Evolutionary conservation across 2,329 filamentous ascomycete species (phyloP), one percentile per base, ranked within the genome.

Genomic region (Colletotrichum caudatum): DNA sequence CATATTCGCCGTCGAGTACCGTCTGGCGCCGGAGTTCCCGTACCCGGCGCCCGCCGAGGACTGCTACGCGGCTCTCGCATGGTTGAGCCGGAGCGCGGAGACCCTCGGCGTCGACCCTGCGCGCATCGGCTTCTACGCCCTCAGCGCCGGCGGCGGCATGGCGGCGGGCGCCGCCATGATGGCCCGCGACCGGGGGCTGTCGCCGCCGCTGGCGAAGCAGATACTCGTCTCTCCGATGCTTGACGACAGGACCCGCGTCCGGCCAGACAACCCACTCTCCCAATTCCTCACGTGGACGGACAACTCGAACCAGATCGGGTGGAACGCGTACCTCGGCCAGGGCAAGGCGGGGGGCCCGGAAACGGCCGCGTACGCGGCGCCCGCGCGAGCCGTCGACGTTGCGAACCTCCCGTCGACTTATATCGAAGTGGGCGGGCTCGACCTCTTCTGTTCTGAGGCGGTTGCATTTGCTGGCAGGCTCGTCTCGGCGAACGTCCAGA

Each of bases 1-100:
- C 6, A 75, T 83, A 48, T 78, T 83, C 53, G 77, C 77, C 0
- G 76, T 84, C 23, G 81, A 84, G 26, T 86, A 84, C 74, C 79
- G 84, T 1, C 77, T 84, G 0, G 80, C 83, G 0, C 84, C 84
- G 0, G 84, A 86, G 69, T 69, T 81, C 35, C 78, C 76, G 1
- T 79, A 79, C 14, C 82, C 84, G 0, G 75, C 75, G 0, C 78
- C 78, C 0, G 73, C 80, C 0, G 79, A 82, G 54, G 84, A 86
- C 69, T 78, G 78, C 63, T 82, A 82, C 69, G 78, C 77, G 0
- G 77, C 71, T 0, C 61, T 81, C 0, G 26, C 70, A 20, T 81
- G 76, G 76, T 35, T 81, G 0, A 66, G 71, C 1, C 64, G 73
- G 5, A 74, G 79, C 50, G 75, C 76, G 0, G 63, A 63, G 0